phyloP scores from a whole-genome alignment of 228 moss, liverwort and hornwort species.

The Sphagnum fallax region DNA sequence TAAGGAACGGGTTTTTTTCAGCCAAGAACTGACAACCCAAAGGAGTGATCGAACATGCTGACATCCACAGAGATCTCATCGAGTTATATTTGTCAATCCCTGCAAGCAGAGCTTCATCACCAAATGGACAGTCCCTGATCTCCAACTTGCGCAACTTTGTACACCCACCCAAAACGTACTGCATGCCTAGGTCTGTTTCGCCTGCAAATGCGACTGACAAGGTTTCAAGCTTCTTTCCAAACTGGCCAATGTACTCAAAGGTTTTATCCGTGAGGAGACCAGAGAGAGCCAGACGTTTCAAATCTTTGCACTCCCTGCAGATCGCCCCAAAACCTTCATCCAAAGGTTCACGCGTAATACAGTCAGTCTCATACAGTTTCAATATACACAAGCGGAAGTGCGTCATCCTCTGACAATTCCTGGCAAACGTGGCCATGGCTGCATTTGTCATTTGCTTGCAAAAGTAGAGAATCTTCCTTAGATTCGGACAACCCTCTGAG shows the following conservation, averaged over 20 bases:
- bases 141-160: constrained; percentile 74
- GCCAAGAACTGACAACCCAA: constrained; percentile 84
- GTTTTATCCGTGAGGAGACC: constrained; percentile 63
- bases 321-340: constrained; percentile 85
- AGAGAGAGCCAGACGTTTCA: constrained; percentile 74
- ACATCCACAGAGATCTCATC: constrained; percentile 93
- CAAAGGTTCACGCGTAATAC: constrained; percentile 41
- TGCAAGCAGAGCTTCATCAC: constrained; percentile 64
- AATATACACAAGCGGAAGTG: constrained; percentile 87
- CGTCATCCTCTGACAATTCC: constrained; percentile 67
- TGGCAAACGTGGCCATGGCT: constrained; percentile 60
- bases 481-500: constrained; percentile 77
- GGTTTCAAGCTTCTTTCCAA: constrained; percentile 80
- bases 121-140: constrained; percentile 82
- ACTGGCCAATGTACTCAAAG: constrained; percentile 68
- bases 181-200: constrained; percentile 74
- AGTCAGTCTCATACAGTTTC: constrained; percentile 42
- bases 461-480: constrained; percentile 88
- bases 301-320: constrained; percentile 59
- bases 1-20: constrained; percentile 45
- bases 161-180: constrained; percentile 69
- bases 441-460: constrained; percentile 96
- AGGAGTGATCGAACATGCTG: constrained; percentile 54
- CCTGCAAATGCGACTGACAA: constrained; percentile 83
- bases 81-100: constrained; percentile 76